A percentile compares a stretch with the other conserved stretches of the same genome.
phyloP scores from a whole-genome alignment of 2,329 filamentous ascomycete species.

The Ascochyta pisi region DNA sequence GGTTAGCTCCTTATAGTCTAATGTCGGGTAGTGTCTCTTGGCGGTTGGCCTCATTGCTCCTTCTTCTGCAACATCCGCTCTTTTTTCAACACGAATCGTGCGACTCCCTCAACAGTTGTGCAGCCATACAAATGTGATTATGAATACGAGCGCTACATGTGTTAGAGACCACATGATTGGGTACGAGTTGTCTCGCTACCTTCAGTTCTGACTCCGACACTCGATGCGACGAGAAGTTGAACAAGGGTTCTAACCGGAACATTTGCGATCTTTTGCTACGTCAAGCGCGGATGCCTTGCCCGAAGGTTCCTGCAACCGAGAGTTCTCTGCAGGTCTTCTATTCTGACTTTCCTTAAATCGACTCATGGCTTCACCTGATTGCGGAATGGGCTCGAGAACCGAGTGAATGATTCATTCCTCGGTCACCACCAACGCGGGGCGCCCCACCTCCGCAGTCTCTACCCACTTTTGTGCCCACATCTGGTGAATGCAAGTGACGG shows the following conservation, averaged over 20 bases:
- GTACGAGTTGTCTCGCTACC: neutral
- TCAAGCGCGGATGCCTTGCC: conserved; percentile 1
- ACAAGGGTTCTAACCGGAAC: conserved; percentile 5
- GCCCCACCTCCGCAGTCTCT: conserved; percentile 16
- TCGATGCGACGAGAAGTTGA: conserved; percentile 12
- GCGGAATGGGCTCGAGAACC: too few relatives aligned
- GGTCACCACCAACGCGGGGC: neutral
- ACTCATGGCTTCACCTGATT: neutral
- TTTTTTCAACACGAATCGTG: conserved; percentile 11
- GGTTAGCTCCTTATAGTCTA: neutral
- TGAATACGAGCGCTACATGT: neutral
- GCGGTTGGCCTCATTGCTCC: conserved; percentile 6
- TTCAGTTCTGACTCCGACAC: neutral
- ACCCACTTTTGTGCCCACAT: conserved; percentile 13
- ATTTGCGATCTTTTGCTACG: conserved; percentile 4
- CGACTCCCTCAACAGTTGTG: neutral
- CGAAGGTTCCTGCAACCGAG: neutral
- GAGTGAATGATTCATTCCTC: neutral
- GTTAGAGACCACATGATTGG: neutral
- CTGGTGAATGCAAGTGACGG: conserved; percentile 6
- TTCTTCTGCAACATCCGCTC: conserved; percentile 3
- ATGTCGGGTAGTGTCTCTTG: neutral
- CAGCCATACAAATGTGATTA: neutral
- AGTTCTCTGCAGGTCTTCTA: too few relatives aligned
- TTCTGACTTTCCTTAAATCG: too few relatives aligned